These are phyloP conservation scores for Paecilomyces dactylethromorphus DNA, from an alignment of 2,329 filamentous ascomycete species.

Conservation along the genomic window DNA sequence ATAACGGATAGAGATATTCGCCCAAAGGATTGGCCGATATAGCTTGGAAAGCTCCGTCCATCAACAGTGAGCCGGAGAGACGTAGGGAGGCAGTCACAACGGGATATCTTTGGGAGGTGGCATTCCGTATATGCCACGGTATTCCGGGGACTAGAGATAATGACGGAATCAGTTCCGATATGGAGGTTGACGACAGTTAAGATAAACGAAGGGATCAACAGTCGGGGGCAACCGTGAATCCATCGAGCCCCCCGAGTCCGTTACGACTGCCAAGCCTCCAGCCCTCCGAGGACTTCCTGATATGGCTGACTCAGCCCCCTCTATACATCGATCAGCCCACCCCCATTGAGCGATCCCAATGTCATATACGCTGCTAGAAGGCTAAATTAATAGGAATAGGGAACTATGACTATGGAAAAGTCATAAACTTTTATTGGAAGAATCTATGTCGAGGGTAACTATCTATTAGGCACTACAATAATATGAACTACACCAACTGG, in stretches of 20 bases:
- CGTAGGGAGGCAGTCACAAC: background rate
- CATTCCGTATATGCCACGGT: background rate
- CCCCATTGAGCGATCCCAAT: no score
- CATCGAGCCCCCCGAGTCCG: background rate
- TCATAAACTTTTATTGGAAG: no score
- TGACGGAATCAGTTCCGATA: background rate
- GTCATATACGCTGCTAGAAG: no score
- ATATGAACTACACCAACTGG: no score
- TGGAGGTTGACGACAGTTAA: background rate
- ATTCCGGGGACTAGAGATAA: background rate
- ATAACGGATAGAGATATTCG: background rate
- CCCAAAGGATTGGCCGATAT: background rate
- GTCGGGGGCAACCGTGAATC: background rate
- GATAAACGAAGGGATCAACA: background rate
- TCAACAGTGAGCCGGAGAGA: background rate
- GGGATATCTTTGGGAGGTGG: background rate
- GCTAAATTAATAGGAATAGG: no score
- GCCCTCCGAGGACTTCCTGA: conserved; percentile 3
- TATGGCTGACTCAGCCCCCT: conserved; percentile 10
- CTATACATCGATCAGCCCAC: no score
- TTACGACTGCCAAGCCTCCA: conserved; percentile 3
- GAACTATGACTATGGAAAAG: no score
- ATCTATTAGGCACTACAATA: no score
- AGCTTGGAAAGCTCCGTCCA: background rate
- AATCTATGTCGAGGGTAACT: no score